Evolutionary conservation across 2,329 filamentous ascomycete genomes (phyloP).

Genomic region (Phaeosphaeriaceae sp.): DNA sequence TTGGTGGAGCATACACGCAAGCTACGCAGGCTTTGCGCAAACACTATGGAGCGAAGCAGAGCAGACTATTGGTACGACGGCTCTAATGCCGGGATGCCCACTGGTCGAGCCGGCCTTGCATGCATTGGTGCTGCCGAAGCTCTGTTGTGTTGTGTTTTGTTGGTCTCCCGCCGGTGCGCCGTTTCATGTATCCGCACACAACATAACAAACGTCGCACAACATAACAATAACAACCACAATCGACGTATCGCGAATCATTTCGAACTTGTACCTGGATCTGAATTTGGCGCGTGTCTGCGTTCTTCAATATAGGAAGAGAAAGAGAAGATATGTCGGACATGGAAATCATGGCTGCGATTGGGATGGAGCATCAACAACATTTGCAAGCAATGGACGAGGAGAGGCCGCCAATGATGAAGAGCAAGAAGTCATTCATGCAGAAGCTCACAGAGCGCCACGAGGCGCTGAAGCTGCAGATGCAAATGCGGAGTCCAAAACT

Average conservation of each 20-base stretch:
- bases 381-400: slow-evolving; percentile 9
- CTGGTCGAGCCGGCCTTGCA: slow-evolving; percentile 3
- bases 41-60: background rate
- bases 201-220: slow-evolving; percentile 1
- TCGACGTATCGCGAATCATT: background rate
- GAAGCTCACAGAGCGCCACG: slow-evolving; percentile 18
- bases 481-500: slow-evolving; percentile 8
- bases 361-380: slow-evolving; percentile 7
- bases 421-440: slow-evolving; percentile 23
- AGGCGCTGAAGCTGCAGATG: slow-evolving; percentile 15
- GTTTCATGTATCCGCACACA: slow-evolving; percentile 2
- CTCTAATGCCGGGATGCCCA: no score
- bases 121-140: background rate
- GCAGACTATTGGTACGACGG: background rate
- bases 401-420: slow-evolving; percentile 12
- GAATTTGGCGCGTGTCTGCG: no score
- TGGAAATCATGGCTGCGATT: slow-evolving; percentile 18
- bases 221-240: slow-evolving; percentile 11
- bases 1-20: background rate
- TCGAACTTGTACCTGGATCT: background rate
- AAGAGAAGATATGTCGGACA: slow-evolving; percentile 3
- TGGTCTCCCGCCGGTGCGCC: no score
- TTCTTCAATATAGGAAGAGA: no score
- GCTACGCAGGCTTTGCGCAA: background rate
- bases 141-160: background rate